These are phyloP conservation scores for Kockovaella imperatae DNA, from an alignment of 768 basidiomycete genomes.

Conservation along the genomic window DNA sequence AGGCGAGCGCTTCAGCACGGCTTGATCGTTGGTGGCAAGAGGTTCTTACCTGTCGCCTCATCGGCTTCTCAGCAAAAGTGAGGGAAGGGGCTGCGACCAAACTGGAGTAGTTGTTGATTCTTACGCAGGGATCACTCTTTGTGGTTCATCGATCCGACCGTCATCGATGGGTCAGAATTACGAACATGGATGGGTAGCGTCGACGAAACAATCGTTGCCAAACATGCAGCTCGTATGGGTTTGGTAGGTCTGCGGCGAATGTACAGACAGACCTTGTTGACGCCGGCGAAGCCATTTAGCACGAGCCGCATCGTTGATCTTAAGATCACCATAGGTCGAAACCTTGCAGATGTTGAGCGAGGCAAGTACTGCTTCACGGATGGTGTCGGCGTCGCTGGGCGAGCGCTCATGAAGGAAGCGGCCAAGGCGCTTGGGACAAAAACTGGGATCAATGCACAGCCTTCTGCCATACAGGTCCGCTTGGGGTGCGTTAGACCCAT, in stretches of 20 bases:
- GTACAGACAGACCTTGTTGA: not conserved
- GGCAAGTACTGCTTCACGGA: slow-evolving; percentile 40
- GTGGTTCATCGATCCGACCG: slow-evolving; percentile 37
- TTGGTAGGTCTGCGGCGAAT: slow-evolving; percentile 14
- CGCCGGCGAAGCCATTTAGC: slow-evolving; percentile 28
- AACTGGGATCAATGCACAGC: slow-evolving; percentile 24
- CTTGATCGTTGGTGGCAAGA: slow-evolving; percentile 30
- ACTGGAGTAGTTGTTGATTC: not conserved
- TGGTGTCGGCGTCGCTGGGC: slow-evolving; percentile 38
- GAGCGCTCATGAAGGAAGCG: slow-evolving; percentile 26
- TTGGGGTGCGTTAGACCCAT: slow-evolving; percentile 24
- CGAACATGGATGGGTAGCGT: slow-evolving; percentile 40
- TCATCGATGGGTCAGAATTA: slow-evolving; percentile 26
- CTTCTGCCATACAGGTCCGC: slow-evolving; percentile 42
- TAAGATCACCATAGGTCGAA: slow-evolving; percentile 16
- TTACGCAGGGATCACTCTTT: slow-evolving; percentile 36
- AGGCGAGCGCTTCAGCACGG: slow-evolving; percentile 37
- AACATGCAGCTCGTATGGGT: slow-evolving; percentile 41
- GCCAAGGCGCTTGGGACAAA: slow-evolving; percentile 32
- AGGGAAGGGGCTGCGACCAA: not conserved
- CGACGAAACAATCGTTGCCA: slow-evolving; percentile 38
- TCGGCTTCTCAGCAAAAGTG: slow-evolving; percentile 42
- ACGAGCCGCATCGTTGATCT: slow-evolving; percentile 38
- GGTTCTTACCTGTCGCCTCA: slow-evolving; percentile 37
- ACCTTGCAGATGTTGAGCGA: slow-evolving; percentile 24